phyloP scores from a whole-genome alignment of 1,139 yeast species.

The Saccharomyces pastorianus region DNA sequence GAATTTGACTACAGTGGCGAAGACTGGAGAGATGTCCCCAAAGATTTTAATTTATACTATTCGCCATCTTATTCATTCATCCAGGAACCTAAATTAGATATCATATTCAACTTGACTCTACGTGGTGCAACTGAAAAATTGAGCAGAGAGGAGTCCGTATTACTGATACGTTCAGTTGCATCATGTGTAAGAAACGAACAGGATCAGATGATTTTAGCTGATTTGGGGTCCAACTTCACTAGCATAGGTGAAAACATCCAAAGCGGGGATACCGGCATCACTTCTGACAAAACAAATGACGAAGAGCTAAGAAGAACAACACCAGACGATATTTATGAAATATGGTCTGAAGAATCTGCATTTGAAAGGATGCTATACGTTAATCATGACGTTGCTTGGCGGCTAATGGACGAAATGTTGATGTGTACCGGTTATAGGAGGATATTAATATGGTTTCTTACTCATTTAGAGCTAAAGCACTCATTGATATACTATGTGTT shows the following conservation, averaged over 20 bases:
- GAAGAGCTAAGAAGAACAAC: conserved; percentile 30
- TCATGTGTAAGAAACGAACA: conserved; percentile 42
- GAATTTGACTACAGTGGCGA: conserved; percentile 52
- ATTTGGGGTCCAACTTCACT: conserved; percentile 12
- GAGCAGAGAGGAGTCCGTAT: conserved; percentile 33
- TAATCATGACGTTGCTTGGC: conserved; percentile 43
- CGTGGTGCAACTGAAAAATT: conserved; percentile 32
- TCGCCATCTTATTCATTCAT: conserved; percentile 20
- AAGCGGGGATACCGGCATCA: conserved; percentile 10
- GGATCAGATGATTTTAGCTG: conserved; percentile 25
- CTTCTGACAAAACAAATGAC: neutral
- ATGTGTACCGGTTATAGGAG: conserved; percentile 58
- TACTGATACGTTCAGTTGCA: conserved; percentile 38
- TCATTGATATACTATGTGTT: conserved; percentile 54
- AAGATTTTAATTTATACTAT: conserved; percentile 43
- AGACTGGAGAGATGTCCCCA: conserved; percentile 64
- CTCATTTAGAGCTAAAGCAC: conserved; percentile 49
- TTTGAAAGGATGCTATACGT: conserved; percentile 37
- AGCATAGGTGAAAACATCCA: neutral
- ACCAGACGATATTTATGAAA: conserved; percentile 44
- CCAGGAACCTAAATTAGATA: conserved; percentile 11
- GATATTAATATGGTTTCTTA: conserved; percentile 56
- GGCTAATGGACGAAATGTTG: conserved; percentile 57
- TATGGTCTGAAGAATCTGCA: conserved; percentile 37
- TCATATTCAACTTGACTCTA: conserved; percentile 20